A percentile compares a stretch with the other conserved stretches of the same genome.
Conservation (phyloP, 1,284 basidiomycete genomes). For the Tilletia horrida region DNA sequence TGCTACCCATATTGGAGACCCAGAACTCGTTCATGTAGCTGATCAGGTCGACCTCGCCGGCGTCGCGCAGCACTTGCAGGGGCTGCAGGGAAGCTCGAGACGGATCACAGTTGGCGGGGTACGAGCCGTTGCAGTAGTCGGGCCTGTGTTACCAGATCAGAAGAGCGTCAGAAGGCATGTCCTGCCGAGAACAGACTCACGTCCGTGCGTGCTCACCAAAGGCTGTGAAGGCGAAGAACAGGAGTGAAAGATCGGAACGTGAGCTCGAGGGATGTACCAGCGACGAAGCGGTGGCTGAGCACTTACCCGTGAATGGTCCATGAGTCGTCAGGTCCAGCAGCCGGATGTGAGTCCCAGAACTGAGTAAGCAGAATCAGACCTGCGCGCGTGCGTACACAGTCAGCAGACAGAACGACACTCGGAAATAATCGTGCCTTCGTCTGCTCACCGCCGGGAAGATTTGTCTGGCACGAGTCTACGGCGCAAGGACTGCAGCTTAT, state of each 20-base stretch:
- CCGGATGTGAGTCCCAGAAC: conserved; percentile 39
- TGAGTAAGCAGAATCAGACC: conserved; percentile 33
- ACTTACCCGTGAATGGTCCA: conserved; percentile 38
- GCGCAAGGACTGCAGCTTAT: conserved; percentile 13
- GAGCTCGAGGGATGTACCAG: background rate
- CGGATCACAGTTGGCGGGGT: conserved; percentile 31
- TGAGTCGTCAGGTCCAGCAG: conserved; percentile 32
- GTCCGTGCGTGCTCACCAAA: background rate
- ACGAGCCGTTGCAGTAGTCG: conserved; percentile 33
- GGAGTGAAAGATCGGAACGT: background rate
- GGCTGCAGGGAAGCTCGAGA: conserved; percentile 28
- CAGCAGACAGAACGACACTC: too few relatives aligned
- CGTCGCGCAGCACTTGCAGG: conserved; percentile 22
- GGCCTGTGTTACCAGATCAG: conserved; percentile 26
- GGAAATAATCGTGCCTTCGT: too few relatives aligned
- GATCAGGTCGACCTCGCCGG: conserved; percentile 23
- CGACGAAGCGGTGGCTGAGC: background rate
- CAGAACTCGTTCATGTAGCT: conserved; percentile 40
- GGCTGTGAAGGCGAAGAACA: background rate
- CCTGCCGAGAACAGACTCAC: background rate
- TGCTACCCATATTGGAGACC: conserved; percentile 33
- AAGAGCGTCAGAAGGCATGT: background rate
- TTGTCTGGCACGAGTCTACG: conserved; percentile 31
- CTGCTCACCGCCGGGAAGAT: conserved; percentile 30
- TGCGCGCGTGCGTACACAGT: background rate